Base-by-base conservation (phyloP, 2,329 filamentous ascomycete species). In the Penicillium sp. region DNA sequence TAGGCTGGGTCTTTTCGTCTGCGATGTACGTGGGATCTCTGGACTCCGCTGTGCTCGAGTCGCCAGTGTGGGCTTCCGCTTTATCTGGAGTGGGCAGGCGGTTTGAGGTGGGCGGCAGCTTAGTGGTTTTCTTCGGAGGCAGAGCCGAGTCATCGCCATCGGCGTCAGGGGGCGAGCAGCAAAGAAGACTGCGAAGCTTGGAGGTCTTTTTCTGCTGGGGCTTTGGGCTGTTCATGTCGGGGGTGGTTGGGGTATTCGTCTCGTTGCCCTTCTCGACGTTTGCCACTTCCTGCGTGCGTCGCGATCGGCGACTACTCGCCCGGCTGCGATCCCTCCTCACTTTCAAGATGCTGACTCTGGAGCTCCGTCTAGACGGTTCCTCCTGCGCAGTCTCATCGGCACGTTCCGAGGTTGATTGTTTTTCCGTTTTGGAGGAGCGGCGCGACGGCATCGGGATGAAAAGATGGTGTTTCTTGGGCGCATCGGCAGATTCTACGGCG, bases 261-360 rank as follows among this genome's bases (percentile, higher is more conserved):
- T 58, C 53, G 42, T 71, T 72, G 17, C 69, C 58, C 54, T 68
- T 63, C 45, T 68, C 67, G 47, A 57, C 63, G 49, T 63, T 68
- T 34, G 66, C 60, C 39, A 63, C 60, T 44, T 70, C 64, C 49
- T 69, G 67, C 30, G 69, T 69, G 50, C 68, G 68, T 58, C 70
- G 74, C 49, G 72, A 72, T 51, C 69, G 64, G 55, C 68, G 68
- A 55, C 72, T 85, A 74, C 85, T 89, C 61, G 83, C 84, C 55
- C 83, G 80, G 73, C 86, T 90, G 62, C 84, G 84, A 74, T 88
- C 88, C 65, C 84, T 79, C 64, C 82, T 80, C 59, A 81, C 78
- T 56, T 80, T 84, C 49, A 84, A 73, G 63, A 86, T 84, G 72
- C 85, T 89, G 60, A 79, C 84, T 71, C 84, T 87, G 42, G 87